These are phyloP conservation scores for Pyrenophora teres DNA, from an alignment of 2,329 filamentous ascomycete genomes.

Conservation along the genomic window DNA sequence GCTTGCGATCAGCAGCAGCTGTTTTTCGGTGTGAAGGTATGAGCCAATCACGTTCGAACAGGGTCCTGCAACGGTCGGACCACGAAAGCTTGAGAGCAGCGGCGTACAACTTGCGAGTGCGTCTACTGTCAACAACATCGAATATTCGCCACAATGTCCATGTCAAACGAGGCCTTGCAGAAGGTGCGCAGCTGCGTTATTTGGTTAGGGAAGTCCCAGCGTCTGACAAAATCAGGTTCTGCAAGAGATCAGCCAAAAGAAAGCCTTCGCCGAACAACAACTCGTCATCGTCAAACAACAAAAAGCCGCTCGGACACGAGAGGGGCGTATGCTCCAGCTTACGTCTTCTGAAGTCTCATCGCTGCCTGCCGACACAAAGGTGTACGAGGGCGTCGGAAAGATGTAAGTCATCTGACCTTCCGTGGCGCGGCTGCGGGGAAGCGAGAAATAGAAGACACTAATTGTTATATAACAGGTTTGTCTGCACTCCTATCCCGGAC, in stretches of 20 bases:
- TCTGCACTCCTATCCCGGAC: constrained; percentile 72
- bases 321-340: constrained; percentile 85
- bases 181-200: constrained; percentile 63
- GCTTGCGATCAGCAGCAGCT: constrained; percentile 3
- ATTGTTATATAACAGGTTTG: constrained; percentile 70
- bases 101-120: constrained; percentile 11
- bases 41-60: constrained; percentile 25
- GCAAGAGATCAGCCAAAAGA: constrained; percentile 91
- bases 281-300: constrained; percentile 84
- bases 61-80: constrained; percentile 14
- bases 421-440: constrained; percentile 1
- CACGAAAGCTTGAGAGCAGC: constrained; percentile 32
- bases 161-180: constrained; percentile 89
- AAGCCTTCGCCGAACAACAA: constrained; percentile 86
- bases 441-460: not conserved
- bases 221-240: constrained; percentile 65
- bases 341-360: constrained; percentile 82
- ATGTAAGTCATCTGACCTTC: constrained; percentile 63
- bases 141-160: constrained; percentile 69
- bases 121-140: constrained; percentile 3
- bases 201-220: not conserved
- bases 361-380: constrained; percentile 73
- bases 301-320: constrained; percentile 82
- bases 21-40: constrained; percentile 9
- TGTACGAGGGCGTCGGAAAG: constrained; percentile 96